Evolutionary conservation across 805 yeast species (phyloP), one percentile per base, ranked within the genome.

Genomic region (Lipomyces anomalus): DNA sequence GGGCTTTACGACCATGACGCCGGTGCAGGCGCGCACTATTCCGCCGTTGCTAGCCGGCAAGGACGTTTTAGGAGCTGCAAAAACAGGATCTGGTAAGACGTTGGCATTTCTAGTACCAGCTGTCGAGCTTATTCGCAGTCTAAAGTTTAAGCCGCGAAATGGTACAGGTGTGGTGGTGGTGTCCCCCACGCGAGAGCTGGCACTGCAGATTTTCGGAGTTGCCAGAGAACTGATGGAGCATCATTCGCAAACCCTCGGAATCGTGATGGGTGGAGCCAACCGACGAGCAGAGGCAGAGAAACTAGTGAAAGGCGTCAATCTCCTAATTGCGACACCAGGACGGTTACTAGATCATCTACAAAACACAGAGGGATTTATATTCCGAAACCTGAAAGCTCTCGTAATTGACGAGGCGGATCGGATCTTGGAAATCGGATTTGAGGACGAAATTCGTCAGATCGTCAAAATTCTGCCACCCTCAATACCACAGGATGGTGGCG

Each of bases 11-110:
- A 82, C 70, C 42, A 86, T 92, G 97, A 94, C 99, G 1, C 79
- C 81, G 53, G 97, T 92, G 6, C 99, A 92, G 68, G 82, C 95
- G 22, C 80, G 90, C 67, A 88, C 98, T 9, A 92, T 92, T 45
- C 97, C 98, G 4, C 97, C 98, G 7, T 72, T 92, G 52, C 69
- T 94, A 53, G 97, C 97, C 1, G 98, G 98, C 36, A 79, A 90
- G 58, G 99, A 92, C 67, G 97, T 94, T 18, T 74, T 92, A 44
- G 99, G 98, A 56, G 98, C 98, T n/a, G 99, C 99, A 46, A 90
- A 89, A 69, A 92, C 99, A 2, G 99, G 99, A 44, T 88, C 97
- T 1, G 99, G 99, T 64, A 92, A 92, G 70, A 92, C 99, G 0
- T 70, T 94, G 50, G 97, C 99, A 6, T 92, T 92, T 59, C 71